A percentile compares a stretch with the other conserved stretches of the same genome.
phyloP scores from a whole-genome alignment of 1,284 basidiomycete species.

The Fomitopsis betulina region DNA sequence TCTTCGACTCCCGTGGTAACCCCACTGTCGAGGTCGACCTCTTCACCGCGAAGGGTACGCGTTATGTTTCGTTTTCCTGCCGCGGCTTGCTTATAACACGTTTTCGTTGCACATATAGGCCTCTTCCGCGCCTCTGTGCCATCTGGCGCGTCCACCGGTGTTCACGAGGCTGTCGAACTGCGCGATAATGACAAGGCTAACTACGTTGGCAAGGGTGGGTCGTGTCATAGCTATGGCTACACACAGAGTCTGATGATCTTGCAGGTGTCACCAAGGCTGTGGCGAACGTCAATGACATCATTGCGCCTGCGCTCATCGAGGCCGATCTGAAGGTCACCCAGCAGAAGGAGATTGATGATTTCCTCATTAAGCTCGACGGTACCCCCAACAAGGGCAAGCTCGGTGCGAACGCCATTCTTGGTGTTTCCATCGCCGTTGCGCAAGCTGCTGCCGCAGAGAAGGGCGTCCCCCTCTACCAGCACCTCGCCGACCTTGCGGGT shows the following conservation, averaged over 20 bases:
- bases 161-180: constrained; percentile 98
- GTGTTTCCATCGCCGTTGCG: constrained; percentile 94
- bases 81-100: neutral
- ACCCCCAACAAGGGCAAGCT: constrained; percentile 99
- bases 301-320: constrained; percentile 89
- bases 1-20: constrained; percentile 97
- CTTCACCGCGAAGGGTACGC: constrained; percentile 77
- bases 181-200: constrained; percentile 92
- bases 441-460: constrained; percentile 94
- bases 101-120: constrained; percentile 44
- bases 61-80: neutral
- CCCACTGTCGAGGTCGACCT: constrained; percentile 96
- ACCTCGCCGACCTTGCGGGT: constrained; percentile 94
- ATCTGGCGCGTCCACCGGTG: constrained; percentile 97
- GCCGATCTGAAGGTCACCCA: constrained; percentile 83
- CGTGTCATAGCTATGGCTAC: neutral
- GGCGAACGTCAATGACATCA: constrained; percentile 89
- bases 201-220: constrained; percentile 92
- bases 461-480: constrained; percentile 93
- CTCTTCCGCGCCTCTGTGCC: constrained; percentile 95
- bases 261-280: constrained; percentile 93
- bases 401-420: constrained; percentile 99
- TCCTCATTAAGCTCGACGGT: constrained; percentile 98
- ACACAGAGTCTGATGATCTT: neutral
- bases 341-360: constrained; percentile 97